phyloP scores from a whole-genome alignment of 768 basidiomycete species.

The Lactarius indigo region DNA sequence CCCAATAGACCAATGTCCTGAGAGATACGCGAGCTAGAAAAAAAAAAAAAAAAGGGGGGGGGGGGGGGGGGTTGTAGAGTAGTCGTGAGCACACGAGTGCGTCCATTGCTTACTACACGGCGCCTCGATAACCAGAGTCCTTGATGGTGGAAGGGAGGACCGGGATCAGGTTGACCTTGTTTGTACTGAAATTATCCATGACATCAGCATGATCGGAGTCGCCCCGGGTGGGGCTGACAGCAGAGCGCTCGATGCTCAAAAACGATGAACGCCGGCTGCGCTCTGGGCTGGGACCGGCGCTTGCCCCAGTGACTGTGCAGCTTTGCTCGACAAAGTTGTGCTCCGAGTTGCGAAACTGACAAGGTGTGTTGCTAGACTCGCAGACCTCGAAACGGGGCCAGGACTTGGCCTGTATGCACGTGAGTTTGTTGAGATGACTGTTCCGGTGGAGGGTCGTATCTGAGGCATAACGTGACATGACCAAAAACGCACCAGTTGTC shows the following conservation, averaged over 20 bases:
- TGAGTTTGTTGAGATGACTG: slow-evolving; percentile 87
- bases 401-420: slow-evolving; percentile 69
- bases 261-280: slow-evolving; percentile 23
- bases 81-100: too few species aligned
- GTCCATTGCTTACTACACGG: neutral
- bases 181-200: neutral
- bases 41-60: too few species aligned
- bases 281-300: slow-evolving; percentile 26
- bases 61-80: neutral
- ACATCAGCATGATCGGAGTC: neutral
- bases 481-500: slow-evolving; percentile 66
- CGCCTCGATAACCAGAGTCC: slow-evolving; percentile 1
- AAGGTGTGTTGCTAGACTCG: slow-evolving; percentile 61
- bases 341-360: slow-evolving; percentile 79
- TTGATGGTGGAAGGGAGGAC: neutral
- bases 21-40: neutral
- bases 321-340: slow-evolving; percentile 85
- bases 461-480: neutral
- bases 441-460: slow-evolving; percentile 19
- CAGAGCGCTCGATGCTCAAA: slow-evolving; percentile 9
- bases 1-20: neutral
- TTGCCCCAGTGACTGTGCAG: slow-evolving; percentile 61
- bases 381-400: slow-evolving; percentile 78
- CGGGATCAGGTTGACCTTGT: neutral
- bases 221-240: neutral